A percentile compares a stretch with the other conserved stretches of the same genome.
Conservation (phyloP, 306 rosid genomes). For the Ziziphus jujuba region DNA sequence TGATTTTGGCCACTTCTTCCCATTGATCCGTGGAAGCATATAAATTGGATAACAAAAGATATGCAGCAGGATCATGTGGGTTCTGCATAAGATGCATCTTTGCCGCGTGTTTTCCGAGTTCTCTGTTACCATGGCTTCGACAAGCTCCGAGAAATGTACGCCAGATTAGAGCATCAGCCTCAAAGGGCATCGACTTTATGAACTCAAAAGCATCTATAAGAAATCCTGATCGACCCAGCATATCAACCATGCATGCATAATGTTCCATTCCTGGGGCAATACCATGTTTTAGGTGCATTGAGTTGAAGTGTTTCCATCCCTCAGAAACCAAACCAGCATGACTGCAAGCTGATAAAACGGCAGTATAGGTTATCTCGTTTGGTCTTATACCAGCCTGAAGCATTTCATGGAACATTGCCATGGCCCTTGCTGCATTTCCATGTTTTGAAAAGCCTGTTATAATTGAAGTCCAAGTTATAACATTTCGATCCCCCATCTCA, state of each 20-base stretch:
- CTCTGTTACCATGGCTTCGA: conserved; percentile 21
- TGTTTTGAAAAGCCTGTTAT: conserved; percentile 26
- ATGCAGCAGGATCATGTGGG: conserved; percentile 26
- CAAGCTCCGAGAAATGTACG: conserved; percentile 35
- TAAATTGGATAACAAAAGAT: conserved; percentile 24
- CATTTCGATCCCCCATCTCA: conserved; percentile 25
- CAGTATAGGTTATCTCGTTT: conserved; percentile 24
- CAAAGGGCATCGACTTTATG: conserved; percentile 34
- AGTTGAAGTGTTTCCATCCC: conserved; percentile 32
- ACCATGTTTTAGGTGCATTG: conserved; percentile 24
- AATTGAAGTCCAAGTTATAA: conserved; percentile 28
- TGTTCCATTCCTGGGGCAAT: conserved; percentile 38
- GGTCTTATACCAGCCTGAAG: conserved; percentile 21
- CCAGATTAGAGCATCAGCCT: conserved; percentile 37
- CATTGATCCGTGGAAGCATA: conserved; percentile 19
- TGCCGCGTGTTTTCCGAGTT: conserved; percentile 25
- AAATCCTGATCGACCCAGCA: conserved; percentile 34
- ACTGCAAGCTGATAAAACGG: conserved; percentile 36
- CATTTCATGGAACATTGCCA: conserved; percentile 11
- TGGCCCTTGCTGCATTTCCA: conserved; percentile 18
- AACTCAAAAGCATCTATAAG: conserved; percentile 29
- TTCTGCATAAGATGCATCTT: conserved; percentile 21
- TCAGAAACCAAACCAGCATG: conserved; percentile 32
- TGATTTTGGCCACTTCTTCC: conserved; percentile 25
- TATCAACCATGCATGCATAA: conserved; percentile 40